Base-by-base conservation (phyloP, 768 basidiomycete genomes). In the Tricholoma furcatifolium region DNA sequence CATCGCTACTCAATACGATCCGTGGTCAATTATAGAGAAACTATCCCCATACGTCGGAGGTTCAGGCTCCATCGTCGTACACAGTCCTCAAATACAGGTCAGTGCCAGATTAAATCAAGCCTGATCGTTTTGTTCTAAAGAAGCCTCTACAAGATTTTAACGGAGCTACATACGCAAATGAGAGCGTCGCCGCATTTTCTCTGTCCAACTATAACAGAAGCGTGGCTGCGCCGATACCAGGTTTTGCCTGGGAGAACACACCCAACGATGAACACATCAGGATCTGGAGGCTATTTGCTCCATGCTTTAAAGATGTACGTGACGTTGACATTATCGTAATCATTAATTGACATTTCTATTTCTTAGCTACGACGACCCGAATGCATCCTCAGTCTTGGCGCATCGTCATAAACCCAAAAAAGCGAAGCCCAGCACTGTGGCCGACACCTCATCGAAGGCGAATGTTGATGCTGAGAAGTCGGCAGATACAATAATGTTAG, bases 231-330 rank as follows among this genome's bases (percentile, higher is more conserved):
- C 24, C 81, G 83, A 57, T 99, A 98, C 72, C 96, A 98, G 67
- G 87, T 94, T 14, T 76, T 99, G n/a, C 97, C 97, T 20, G 96
- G 97, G 20, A 80, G 97, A 32, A 96, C 92, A 36, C 97, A 99
- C 72, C 97, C 97, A 3, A 84, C 82, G 58, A 98, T 99, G 97
- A 86, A 78, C 51, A 90, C 85, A 53, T 87, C 91, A 18, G 92
- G 91, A 10, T 85, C 88, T 1, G 95, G 93, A 12, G 96, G 97
- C 0, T 97, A 84, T 70, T 70, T 98, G 40, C 76, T 98, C 27
- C 85, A 90, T 63, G 80, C 85, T 15, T 87, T 84, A n/a, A 92
- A 91, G 80, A 83, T 98, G 88, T 94, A 74, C 40, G 72, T 56
- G 10, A 32, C 39, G 15, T 38, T 31, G 46, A 34, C 18, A 49